These are phyloP conservation scores for Globisporangium middletonii DNA, from an alignment of 352 stramenopile species.

Conservation along the genomic window DNA sequence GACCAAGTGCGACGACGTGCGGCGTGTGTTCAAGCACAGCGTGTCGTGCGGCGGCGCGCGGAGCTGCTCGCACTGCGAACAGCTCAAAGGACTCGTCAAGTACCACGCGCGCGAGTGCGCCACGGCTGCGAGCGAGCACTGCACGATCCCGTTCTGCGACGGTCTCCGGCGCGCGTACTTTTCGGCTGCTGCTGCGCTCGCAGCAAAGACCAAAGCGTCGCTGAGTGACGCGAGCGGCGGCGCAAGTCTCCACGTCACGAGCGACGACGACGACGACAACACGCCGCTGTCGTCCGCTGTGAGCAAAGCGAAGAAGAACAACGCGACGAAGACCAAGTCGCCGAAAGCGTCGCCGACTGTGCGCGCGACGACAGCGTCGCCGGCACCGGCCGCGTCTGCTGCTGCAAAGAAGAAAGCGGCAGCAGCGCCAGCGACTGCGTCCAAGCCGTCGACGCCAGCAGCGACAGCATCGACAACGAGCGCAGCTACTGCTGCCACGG, in stretches of 20 bases:
- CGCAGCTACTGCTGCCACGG: not conserved
- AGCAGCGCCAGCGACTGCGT: constrained; percentile 3
- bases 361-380: constrained; percentile 9
- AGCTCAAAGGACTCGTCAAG: constrained; percentile 79
- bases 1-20: constrained; percentile 85
- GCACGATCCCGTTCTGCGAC: constrained; percentile 82
- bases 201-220: constrained; percentile 25
- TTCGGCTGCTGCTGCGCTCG: constrained; percentile 30
- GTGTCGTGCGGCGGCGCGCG: constrained; percentile 60
- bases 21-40: constrained; percentile 83
- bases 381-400: not conserved
- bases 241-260: constrained; percentile 13
- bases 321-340: constrained; percentile 45
- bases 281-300: constrained; percentile 61
- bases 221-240: constrained; percentile 7
- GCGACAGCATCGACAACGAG: constrained; percentile 12
- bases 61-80: constrained; percentile 72
- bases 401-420: constrained; percentile 23
- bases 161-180: constrained; percentile 52
- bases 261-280: constrained; percentile 70
- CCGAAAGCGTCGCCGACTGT: constrained; percentile 33
- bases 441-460: constrained; percentile 14
- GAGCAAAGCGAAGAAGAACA: constrained; percentile 60
- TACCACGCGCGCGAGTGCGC: constrained; percentile 79
- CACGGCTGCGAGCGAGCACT: constrained; percentile 56